Base-by-base conservation (phyloP, 331 rosid species). In the Erythrophleum ivorense region DNA sequence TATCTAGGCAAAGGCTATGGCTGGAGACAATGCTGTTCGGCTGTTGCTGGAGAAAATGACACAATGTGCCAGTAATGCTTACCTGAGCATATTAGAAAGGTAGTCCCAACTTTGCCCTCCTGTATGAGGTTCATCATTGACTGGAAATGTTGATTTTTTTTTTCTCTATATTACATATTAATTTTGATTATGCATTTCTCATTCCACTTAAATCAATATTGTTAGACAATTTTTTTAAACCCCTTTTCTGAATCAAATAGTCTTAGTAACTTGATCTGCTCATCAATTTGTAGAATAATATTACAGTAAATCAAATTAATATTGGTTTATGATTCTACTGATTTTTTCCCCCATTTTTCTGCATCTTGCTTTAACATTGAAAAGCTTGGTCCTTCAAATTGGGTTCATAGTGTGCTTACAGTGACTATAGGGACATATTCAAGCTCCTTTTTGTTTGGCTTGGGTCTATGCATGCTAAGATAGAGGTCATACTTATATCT, bases 1-100 rank as follows among this genome's bases (percentile, higher is more conserved):
- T 86, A 58, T 86, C 29, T 82, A 95, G 99, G 99, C 98, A 80
- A 95, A 93, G 92, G 99, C 99, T 85, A 91, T 95, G 99, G 98
- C 98, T 68, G 99, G 99, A 80, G 98, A 95, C 87, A 91, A 81
- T 82, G 90, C 92, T 76, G 93, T 95, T 38, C 90, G 99, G 87
- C 91, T 92, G 71, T 88, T 95, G 88, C 91, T 95, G 76, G 99
- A 95, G 78, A 95, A 93, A 86, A 93, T 95, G 99, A 70, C 93
- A 69, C 94, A 93, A 80, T 86, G 94, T 83, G 98, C 98, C 40
- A 91, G 97, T 87, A 93, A 89, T 82, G 98, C 98, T 34, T 95
- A 93, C 88, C 92, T 93, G 80, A 89, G 94, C 86, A 95, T 95
- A 87, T 84, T 95, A 66, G 97, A 95, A 90, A 95, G 98, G 99